Evolutionary conservation across 2,329 filamentous ascomycete species (phyloP).

Genomic region (Sclerotinia sclerotiorum): DNA sequence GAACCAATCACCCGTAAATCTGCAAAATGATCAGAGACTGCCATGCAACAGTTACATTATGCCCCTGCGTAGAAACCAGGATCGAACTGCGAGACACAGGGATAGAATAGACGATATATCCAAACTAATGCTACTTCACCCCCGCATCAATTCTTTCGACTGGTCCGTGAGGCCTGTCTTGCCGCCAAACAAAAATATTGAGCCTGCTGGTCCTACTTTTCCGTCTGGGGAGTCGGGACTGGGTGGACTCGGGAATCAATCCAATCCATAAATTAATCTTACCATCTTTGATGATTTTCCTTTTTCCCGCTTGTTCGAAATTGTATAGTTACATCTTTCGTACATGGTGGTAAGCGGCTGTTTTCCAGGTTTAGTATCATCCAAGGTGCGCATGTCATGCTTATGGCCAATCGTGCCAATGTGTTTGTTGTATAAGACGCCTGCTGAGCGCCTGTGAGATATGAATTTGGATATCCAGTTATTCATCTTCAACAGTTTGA

Average conservation of each 20-base stretch:
- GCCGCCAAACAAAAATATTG: conserved; percentile 19
- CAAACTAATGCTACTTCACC: not conserved
- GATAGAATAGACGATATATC: not conserved
- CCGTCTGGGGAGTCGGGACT: not conserved
- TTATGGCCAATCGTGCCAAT: conserved; percentile 13
- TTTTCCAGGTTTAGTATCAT: conserved; percentile 24
- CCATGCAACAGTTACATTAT: conserved; percentile 20
- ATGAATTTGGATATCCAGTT: conserved; percentile 16
- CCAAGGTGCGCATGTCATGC: not conserved
- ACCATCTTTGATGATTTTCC: not conserved
- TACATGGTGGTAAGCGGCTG: conserved; percentile 21
- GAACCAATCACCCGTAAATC: conserved; percentile 5
- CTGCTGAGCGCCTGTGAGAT: conserved; percentile 12
- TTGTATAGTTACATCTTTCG: not conserved
- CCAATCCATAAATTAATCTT: conserved; percentile 2
- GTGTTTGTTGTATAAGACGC: conserved; percentile 21
- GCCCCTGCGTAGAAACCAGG: conserved; percentile 11
- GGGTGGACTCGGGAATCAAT: not conserved
- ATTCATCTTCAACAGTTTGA: conserved; percentile 12
- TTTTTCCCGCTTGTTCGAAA: conserved; percentile 2
- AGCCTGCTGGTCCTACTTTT: not conserved
- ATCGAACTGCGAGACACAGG: not conserved
- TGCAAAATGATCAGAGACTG: conserved; percentile 9
- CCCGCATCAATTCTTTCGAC: not conserved
- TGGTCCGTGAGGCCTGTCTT: conserved; percentile 18